Percentiles rank a stretch among this genome's conserved stretches.
Conservation (phyloP, 2,329 filamentous ascomycete species). For the Fusarium luffae region DNA sequence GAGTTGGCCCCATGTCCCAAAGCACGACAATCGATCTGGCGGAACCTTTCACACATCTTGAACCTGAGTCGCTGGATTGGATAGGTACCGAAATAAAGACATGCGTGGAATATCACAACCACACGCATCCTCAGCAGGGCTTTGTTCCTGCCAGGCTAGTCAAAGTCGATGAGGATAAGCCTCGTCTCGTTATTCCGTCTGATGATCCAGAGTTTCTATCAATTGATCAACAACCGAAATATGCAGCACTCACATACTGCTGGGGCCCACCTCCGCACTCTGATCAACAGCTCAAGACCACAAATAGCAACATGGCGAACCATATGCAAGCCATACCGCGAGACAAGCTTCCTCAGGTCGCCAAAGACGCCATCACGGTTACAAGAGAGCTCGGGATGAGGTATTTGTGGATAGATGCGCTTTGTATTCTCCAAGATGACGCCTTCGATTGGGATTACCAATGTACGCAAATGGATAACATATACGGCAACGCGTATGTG, state of each 20-base stretch:
- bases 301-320: no score
- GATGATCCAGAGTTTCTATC: not conserved
- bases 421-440: no score
- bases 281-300: no score
- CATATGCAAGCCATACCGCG: no score
- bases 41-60: not conserved
- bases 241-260: not conserved
- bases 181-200: not conserved
- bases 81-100: not conserved
- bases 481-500: no score
- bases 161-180: not conserved
- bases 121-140: not conserved
- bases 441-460: no score
- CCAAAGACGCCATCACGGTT: no score
- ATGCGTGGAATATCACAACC: not conserved
- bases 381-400: no score
- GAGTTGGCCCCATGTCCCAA: not conserved
- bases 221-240: not conserved
- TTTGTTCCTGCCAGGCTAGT: not conserved
- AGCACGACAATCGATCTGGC: not conserved
- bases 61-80: not conserved
- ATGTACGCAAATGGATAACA: no score
- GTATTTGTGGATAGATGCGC: no score
- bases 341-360: no score
- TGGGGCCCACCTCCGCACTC: not conserved